Conservation (phyloP, 805 yeast species). For the Deakozyma indianensis region DNA sequence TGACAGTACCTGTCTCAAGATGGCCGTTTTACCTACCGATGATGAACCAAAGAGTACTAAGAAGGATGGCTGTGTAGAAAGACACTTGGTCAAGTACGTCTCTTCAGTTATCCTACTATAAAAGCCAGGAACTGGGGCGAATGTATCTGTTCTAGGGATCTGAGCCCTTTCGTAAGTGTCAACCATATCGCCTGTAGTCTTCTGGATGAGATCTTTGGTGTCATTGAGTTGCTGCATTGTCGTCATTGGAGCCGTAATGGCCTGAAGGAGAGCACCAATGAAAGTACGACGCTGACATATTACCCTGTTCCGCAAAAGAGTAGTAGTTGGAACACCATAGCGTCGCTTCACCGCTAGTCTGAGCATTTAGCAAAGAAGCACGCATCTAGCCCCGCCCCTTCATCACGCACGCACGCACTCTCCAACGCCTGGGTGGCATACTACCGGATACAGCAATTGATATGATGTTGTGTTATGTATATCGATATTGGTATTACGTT, state of each 20-base stretch:
- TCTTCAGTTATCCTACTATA: slow-evolving; percentile 7
- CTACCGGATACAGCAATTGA: no score
- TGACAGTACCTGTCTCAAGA: slow-evolving; percentile 8
- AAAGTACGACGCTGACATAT: not conserved
- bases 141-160: slow-evolving; percentile 9
- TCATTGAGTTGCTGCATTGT: slow-evolving; percentile 10
- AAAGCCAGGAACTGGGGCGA: slow-evolving; percentile 10
- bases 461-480: no score
- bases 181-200: slow-evolving; percentile 9
- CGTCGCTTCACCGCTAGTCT: no score
- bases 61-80: slow-evolving; percentile 10
- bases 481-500: no score
- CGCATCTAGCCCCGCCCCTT: no score
- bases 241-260: slow-evolving; percentile 8
- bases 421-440: no score
- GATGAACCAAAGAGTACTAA: slow-evolving; percentile 10
- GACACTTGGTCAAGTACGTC: slow-evolving; percentile 2
- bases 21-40: slow-evolving; percentile 11
- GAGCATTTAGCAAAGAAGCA: no score
- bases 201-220: slow-evolving; percentile 8
- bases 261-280: not conserved
- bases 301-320: no score
- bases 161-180: slow-evolving; percentile 10
- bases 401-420: no score
- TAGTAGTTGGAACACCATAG: no score